Evolutionary conservation across 805 yeast species (phyloP), one percentile per base, ranked within the genome.

Genomic region (Yarrowia alimentaria): DNA sequence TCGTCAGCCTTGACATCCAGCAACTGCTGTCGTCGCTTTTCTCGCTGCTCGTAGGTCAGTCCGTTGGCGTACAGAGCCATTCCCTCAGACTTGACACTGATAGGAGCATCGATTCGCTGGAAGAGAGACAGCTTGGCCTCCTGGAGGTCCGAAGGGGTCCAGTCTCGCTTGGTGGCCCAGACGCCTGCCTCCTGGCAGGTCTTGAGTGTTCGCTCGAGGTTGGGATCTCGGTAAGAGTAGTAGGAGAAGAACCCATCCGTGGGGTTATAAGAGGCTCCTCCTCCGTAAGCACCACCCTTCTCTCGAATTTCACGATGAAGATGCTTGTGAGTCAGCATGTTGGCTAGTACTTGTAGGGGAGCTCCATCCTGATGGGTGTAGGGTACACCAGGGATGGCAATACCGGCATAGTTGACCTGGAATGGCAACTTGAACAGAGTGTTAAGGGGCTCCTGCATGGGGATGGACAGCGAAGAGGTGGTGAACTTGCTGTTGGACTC

Each of bases 281-380:
- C 98, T 6, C 99, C 99, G 63, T 93, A 93, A 0, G 99, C 99
- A 54, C 99, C 99, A 53, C 96, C 96, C 61, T 91, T 80, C 63
- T 93, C 99, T 57, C 99, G 78, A 29, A 93, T 80, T 56, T 89
- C 95, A 10, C 87, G 78, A 65, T 93, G 99, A 42, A 93, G 70
- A 58, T 85, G 79, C 61, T 85, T 86, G 67, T 83, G 90, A 0
- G 95, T 83, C 58, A 89, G 65, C 53, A 93, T 64, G 58, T 84
- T 90, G 1, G 96, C 76, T 38, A 93, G 71, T 0, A 93, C 79
- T 65, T 87, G 95, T 34, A 93, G 73, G 1, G 88, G 73, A 0
- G 98, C 95, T 28, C 95, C 89, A 57, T 91, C 97, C 45, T 73
- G 68, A 47, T 80, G 74, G 3, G 73, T 64, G 63, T 87, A 88